Base-by-base conservation (phyloP, 805 yeast genomes). In the Ogataea kodamae region DNA sequence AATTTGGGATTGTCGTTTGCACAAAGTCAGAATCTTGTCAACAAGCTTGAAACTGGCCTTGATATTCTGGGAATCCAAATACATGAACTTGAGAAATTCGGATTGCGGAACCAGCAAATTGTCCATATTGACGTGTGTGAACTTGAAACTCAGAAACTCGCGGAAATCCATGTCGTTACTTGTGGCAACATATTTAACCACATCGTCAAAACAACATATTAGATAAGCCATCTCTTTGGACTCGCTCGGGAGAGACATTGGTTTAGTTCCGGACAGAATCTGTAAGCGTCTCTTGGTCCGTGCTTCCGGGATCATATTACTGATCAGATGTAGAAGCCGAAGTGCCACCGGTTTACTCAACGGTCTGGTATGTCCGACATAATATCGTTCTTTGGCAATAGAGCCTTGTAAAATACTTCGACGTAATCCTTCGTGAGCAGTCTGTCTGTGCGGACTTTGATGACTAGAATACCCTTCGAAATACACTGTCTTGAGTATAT, bases 111-210 rank as follows among this genome's bases (percentile, higher is more conserved):
- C 53, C 27, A 59, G 59, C 8, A 67, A 62, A 11, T 29, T 45
- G 28, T 67, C 72, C 19, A 45, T 22, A 18, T 55, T 61, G 19
- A 60, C 35, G 16, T 44, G 46, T 21, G 45, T 49, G 12, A 64
- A 46, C 24, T 58, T 57, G 6, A 41, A 32, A 3, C 49, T 54
- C 31, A 59, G 35, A 48, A 62, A 69, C 7, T 58, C 53, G 17
- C 58, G 64, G 38, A 59, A 69, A 30, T 70, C 74, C 0, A 39
- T 33, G 18, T 73, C 67, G 46, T 76, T 74, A 3, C 78, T 58
- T 10, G 78, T 73, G 1, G 79, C 72, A 6, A 74, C 28, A 48
- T 61, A 76, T 22, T 67, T 54, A 12, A 70, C 44, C 5, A 76
- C 54, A 18, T 63, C 53, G 11, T 65, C 70, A 28, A 70, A 55